Percentiles rank a stretch among this genome's conserved stretches.
These are phyloP conservation scores for Lepiota venenata DNA, from an alignment of 768 basidiomycete genomes.

Conservation along the genomic window DNA sequence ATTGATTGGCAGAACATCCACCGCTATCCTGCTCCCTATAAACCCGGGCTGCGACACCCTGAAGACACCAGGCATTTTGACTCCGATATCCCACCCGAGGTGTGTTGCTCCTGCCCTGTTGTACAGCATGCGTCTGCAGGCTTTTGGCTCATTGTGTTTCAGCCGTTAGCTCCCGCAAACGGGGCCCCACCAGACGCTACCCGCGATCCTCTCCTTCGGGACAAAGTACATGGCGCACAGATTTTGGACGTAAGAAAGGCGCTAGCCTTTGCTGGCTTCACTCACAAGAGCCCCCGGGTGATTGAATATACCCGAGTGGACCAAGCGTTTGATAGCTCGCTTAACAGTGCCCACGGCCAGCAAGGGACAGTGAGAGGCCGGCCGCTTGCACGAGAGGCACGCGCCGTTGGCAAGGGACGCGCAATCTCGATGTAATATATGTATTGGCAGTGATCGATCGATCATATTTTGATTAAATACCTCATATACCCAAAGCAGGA, in stretches of 20 bases:
- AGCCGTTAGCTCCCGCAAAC: conserved; percentile 89
- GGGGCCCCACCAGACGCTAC: conserved; percentile 82
- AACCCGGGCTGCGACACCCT: conserved; percentile 74
- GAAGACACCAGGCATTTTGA: conserved; percentile 96
- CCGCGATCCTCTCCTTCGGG: conserved; percentile 82
- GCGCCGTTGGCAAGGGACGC: conserved; percentile 66
- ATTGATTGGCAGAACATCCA: conserved; percentile 91
- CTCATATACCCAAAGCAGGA: conserved; percentile 7
- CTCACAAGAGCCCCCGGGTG: conserved; percentile 82
- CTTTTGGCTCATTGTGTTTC: conserved; percentile 30
- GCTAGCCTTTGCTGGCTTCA: conserved; percentile 87
- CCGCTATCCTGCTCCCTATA: conserved; percentile 81
- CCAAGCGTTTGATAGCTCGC: conserved; percentile 60
- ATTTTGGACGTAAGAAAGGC: conserved; percentile 90
- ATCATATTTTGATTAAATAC: conserved; percentile 17
- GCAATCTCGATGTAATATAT: conserved; percentile 75
- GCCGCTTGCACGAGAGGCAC: conserved; percentile 56
- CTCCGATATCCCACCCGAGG: conserved; percentile 89
- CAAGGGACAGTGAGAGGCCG: conserved; percentile 59
- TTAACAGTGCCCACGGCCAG: conserved; percentile 41
- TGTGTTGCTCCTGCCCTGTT: conserved; percentile 33
- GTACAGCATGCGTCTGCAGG: conserved; percentile 22
- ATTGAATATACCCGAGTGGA: conserved; percentile 76
- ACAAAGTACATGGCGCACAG: conserved; percentile 82
- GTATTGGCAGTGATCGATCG: conserved; percentile 17